phyloP scores from a whole-genome alignment of 768 basidiomycete species.

The Podaxis pistillaris region DNA sequence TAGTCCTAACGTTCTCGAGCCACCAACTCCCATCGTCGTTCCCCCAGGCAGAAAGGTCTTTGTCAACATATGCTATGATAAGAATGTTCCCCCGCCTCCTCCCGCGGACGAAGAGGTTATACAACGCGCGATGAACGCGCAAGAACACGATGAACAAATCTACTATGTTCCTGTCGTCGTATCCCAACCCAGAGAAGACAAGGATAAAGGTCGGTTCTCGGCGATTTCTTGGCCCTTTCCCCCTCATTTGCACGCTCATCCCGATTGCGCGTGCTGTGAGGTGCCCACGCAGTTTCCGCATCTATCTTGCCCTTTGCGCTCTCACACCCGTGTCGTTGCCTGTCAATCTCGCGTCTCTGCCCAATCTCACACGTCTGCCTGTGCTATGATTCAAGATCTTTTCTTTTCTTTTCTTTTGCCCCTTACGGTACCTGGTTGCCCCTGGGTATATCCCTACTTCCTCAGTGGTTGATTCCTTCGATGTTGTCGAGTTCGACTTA shows the following conservation, averaged over 20 bases:
- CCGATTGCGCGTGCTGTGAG: background rate
- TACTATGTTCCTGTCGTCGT: conserved; percentile 75
- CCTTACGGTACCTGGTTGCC: background rate
- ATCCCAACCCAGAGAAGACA: conserved; percentile 59
- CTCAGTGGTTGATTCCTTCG: background rate
- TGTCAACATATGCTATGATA: conserved; percentile 72
- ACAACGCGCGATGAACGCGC: conserved; percentile 54
- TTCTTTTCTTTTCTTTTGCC: background rate
- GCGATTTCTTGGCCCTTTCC: conserved; percentile 1
- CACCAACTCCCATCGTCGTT: conserved; percentile 30
- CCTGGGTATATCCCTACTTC: background rate
- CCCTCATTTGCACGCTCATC: conserved; percentile 5
- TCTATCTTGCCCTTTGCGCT: background rate
- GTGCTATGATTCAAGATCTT: background rate
- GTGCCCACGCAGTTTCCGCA: background rate
- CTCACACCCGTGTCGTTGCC: background rate
- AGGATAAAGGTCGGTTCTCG: conserved; percentile 61
- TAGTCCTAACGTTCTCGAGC: conserved; percentile 22
- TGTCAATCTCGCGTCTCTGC: background rate
- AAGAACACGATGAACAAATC: conserved; percentile 38
- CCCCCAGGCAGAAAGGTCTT: conserved; percentile 62
- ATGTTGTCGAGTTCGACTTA: background rate
- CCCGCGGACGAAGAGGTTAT: conserved; percentile 56
- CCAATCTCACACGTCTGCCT: background rate
- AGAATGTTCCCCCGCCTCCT: conserved; percentile 67